Evolutionary conservation across 495 filamentous ascomycete species (phyloP), one percentile per base, ranked within the genome.

Genomic region (Daldinia decipiens): DNA sequence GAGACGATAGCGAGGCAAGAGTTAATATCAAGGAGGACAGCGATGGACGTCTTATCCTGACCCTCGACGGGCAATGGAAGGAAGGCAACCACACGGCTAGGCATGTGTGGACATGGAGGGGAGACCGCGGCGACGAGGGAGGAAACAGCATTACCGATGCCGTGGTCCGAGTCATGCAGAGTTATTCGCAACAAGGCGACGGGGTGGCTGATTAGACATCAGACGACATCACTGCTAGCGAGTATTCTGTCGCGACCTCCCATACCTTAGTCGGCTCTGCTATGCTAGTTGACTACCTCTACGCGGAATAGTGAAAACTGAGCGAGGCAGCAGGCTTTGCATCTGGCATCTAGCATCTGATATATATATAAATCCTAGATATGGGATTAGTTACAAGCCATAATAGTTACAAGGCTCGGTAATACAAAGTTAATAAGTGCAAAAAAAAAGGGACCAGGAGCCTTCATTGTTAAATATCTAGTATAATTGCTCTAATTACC

Each of bases 41-140:
- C 4, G 59, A 72, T 26, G 45, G 53, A 15, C 71, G 32, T 12
- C 38, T 75, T 1, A 65, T 65, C 1, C 65, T 77, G 0, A 65
- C 31, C 43, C 59, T 77, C 12, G 65, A 74, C 27, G 67, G 65
- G 36, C 60, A 36, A 57, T 60, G 59, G 59, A 55, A 32, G 11
- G 57, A 15, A 1, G 65, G 51, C 19, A 55, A 32, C 6, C 19
- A 5, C 6, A 32, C 43, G 17, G 34, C 34, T 0, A 43, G 26
- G n/a, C 51, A 12, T 17, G 47, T 36, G 8, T 73, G 66, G 71
- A 59, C 59, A 19, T 73, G 70, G 70, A 21, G 40, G 5, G 70
- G 65, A 0, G 57, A 62, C 15, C 32, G 45, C 9, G 61, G 38
- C 17, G 57, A 59, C 4, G 47, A 32, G 5, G 31, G 2, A 0